A percentile compares a stretch with the other conserved stretches of the same genome.
These are phyloP conservation scores for Plasmodium vinckei DNA, from an alignment of 169 alveolate species.

Conservation along the genomic window DNA sequence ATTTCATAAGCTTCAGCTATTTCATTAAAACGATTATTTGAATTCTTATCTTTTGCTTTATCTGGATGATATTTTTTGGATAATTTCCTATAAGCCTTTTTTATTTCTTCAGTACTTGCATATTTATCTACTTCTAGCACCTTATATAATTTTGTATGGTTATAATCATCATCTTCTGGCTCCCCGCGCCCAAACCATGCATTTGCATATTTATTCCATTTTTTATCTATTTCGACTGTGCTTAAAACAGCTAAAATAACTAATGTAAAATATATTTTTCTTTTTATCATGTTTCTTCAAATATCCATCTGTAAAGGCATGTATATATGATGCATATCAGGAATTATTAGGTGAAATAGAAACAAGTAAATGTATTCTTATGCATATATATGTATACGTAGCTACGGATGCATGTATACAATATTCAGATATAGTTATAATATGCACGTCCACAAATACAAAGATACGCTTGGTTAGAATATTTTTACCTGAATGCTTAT, in stretches of 20 bases:
- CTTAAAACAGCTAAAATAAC: slow-evolving; percentile 25
- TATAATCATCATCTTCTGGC: slow-evolving; percentile 45
- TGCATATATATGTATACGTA: not conserved
- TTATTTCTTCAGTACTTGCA: slow-evolving; percentile 90
- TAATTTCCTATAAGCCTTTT: slow-evolving; percentile 91
- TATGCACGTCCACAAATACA: too few relatives aligned
- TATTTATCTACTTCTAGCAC: slow-evolving; percentile 84
- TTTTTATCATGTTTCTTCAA: slow-evolving; percentile 43
- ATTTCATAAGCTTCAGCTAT: slow-evolving; percentile 94
- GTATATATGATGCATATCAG: not conserved
- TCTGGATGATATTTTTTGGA: slow-evolving; percentile 94
- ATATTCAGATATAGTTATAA: not conserved
- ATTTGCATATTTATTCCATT: slow-evolving; percentile 34
- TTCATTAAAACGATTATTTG: slow-evolving; percentile 89
- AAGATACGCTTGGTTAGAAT: too few relatives aligned
- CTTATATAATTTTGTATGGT: slow-evolving; percentile 78
- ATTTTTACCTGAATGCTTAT: too few relatives aligned
- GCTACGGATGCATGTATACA: not conserved
- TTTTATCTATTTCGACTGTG: not conserved
- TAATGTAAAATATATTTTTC: slow-evolving; percentile 16
- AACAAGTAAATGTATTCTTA: not conserved
- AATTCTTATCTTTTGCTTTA: slow-evolving; percentile 86
- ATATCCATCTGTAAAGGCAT: slow-evolving; percentile 5
- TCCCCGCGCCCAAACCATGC: slow-evolving; percentile 62
- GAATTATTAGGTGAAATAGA: not conserved